A percentile compares a stretch with the other conserved stretches of the same genome.
phyloP scores from a whole-genome alignment of 2,329 filamentous ascomycete species.

The Aspergillus japonicus region DNA sequence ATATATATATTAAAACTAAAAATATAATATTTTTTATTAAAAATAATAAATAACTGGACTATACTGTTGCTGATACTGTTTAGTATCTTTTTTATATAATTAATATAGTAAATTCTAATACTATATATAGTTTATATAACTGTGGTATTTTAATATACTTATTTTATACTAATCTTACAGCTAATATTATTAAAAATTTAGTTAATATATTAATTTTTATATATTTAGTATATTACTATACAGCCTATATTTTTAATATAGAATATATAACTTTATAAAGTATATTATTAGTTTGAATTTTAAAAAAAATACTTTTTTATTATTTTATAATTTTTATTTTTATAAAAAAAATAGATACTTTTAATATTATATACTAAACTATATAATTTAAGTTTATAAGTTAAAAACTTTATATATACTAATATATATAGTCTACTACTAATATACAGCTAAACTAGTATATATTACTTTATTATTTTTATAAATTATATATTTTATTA shows the following conservation, averaged over 20 bases:
- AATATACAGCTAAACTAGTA: no score
- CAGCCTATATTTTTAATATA: background rate
- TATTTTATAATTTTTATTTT: background rate
- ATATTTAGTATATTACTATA: background rate
- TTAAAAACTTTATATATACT: background rate
- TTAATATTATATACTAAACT: background rate
- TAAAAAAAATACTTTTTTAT: background rate
- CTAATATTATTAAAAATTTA: background rate
- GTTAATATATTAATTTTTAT: background rate
- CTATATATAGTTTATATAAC: no score
- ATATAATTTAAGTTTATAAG: background rate
- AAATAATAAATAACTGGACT: no score
- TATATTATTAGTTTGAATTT: background rate
- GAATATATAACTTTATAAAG: background rate
- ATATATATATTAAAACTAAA: background rate
- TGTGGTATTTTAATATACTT: no score
- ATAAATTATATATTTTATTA: no score
- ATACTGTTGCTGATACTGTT: no score
- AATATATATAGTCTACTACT: no score
- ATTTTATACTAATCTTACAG: background rate
- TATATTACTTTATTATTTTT: no score
- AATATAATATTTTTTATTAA: background rate
- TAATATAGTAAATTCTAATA: no score
- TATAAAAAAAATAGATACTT: background rate
- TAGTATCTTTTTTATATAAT: no score